These are phyloP conservation scores for Hemileccinum impolitum DNA, from an alignment of 768 basidiomycete genomes.

Conservation along the genomic window DNA sequence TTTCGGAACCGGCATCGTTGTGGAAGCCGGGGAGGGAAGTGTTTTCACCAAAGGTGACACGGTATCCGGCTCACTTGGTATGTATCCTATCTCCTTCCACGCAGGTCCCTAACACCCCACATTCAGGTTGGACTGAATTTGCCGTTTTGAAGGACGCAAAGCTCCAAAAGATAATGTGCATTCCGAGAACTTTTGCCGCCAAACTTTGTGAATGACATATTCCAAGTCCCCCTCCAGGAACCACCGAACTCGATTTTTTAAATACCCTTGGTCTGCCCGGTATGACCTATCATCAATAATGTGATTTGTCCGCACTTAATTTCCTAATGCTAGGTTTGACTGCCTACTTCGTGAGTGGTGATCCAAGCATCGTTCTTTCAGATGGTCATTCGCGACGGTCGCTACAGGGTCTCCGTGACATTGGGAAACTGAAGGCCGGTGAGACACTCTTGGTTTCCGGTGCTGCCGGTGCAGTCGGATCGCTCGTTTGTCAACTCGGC, in stretches of 20 bases:
- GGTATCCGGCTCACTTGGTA: slow-evolving; percentile 63
- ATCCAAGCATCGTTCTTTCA: background rate
- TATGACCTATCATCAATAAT: slow-evolving; percentile 28
- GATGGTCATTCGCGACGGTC: slow-evolving; percentile 1
- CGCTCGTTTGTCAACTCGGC: slow-evolving; percentile 78
- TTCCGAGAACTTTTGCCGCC: background rate
- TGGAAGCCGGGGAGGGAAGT: slow-evolving; percentile 53
- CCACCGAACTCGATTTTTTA: slow-evolving; percentile 70
- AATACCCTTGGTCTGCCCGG: slow-evolving; percentile 76
- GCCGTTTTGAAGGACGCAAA: slow-evolving; percentile 53
- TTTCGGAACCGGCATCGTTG: slow-evolving; percentile 60
- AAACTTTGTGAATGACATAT: background rate
- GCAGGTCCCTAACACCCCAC: no score
- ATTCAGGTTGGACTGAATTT: slow-evolving; percentile 76
- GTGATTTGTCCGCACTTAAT: background rate
- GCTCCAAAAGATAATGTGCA: slow-evolving; percentile 56
- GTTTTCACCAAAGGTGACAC: slow-evolving; percentile 62
- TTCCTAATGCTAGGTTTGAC: slow-evolving; percentile 61
- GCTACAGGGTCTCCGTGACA: slow-evolving; percentile 71
- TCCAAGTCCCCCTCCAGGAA: slow-evolving; percentile 56
- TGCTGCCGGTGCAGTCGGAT: slow-evolving; percentile 90
- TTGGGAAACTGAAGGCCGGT: slow-evolving; percentile 77
- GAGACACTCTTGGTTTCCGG: slow-evolving; percentile 87
- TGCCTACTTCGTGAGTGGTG: slow-evolving; percentile 74
- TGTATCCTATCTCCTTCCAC: slow-evolving; percentile 14